Percentiles rank a stretch among this genome's conserved stretches.
phyloP scores from a whole-genome alignment of 768 basidiomycete species.

The Pulveroboletus ravenelii region DNA sequence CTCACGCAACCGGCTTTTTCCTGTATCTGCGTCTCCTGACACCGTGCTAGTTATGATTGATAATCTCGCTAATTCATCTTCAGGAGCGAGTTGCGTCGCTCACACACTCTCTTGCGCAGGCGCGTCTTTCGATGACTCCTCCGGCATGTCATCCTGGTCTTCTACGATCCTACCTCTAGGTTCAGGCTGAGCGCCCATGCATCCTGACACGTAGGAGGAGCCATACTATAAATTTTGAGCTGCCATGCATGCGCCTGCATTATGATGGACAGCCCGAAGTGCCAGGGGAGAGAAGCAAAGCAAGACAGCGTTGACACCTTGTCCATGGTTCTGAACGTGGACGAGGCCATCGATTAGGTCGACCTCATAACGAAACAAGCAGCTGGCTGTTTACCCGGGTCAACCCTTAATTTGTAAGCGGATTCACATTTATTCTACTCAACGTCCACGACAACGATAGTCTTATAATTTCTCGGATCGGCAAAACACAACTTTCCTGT shows the following conservation, averaged over 20 bases:
- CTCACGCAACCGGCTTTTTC: neutral
- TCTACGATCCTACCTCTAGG: neutral
- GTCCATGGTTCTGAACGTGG: neutral
- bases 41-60: neutral
- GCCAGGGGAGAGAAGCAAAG: too few species aligned
- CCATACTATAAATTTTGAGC: neutral
- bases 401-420: neutral
- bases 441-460: neutral
- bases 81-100: too few species aligned
- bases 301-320: too few species aligned
- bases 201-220: neutral
- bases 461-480: too few species aligned
- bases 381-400: neutral
- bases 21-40: neutral
- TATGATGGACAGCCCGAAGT: neutral
- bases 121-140: neutral
- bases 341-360: neutral
- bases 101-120: neutral
- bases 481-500: neutral
- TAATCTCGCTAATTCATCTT: neutral
- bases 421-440: neutral
- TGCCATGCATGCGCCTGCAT: too few species aligned
- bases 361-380: neutral
- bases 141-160: too few species aligned
- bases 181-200: neutral